These are phyloP conservation scores for Candida maesae DNA, from an alignment of 805 yeast genomes.

Conservation along the genomic window DNA sequence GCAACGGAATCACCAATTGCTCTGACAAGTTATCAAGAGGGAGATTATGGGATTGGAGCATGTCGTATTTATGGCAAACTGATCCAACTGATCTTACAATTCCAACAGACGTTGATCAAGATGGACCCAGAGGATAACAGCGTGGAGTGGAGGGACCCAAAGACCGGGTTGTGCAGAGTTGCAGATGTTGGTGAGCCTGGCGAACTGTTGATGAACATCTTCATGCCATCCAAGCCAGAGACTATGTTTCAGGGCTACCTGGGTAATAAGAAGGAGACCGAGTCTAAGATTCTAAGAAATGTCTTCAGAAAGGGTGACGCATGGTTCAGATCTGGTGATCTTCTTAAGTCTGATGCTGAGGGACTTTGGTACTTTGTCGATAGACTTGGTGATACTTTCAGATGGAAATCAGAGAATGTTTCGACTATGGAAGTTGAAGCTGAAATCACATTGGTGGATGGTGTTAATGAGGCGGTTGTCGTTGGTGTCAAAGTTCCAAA, in stretches of 20 bases:
- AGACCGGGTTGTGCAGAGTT: constrained; percentile 54
- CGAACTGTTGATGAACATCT: constrained; percentile 76
- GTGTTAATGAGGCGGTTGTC: constrained; percentile 67
- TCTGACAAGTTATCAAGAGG: constrained; percentile 72
- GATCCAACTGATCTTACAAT: constrained; percentile 47
- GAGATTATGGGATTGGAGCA: constrained; percentile 82
- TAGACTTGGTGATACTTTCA: constrained; percentile 89
- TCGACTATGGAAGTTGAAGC: constrained; percentile 92
- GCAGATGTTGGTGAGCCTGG: constrained; percentile 71
- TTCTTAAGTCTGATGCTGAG: constrained; percentile 62
- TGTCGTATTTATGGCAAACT: constrained; percentile 74
- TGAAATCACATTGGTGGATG: constrained; percentile 40
- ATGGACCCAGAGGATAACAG: constrained; percentile 81
- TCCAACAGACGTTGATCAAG: constrained; percentile 57
- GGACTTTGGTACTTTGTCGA: constrained; percentile 82
- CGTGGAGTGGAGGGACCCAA: constrained; percentile 63
- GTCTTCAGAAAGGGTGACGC: constrained; percentile 87
- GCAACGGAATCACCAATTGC: constrained; percentile 93
- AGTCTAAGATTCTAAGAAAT: constrained; percentile 66
- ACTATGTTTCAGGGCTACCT: constrained; percentile 85
- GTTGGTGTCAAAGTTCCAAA: constrained; percentile 83
- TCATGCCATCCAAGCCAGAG: constrained; percentile 59
- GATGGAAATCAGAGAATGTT: constrained; percentile 97
- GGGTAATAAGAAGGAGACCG: constrained; percentile 75
- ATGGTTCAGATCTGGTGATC: constrained; percentile 86